Conservation (phyloP, 2,329 filamentous ascomycete genomes). For the Penicillium sclerotiorum region DNA sequence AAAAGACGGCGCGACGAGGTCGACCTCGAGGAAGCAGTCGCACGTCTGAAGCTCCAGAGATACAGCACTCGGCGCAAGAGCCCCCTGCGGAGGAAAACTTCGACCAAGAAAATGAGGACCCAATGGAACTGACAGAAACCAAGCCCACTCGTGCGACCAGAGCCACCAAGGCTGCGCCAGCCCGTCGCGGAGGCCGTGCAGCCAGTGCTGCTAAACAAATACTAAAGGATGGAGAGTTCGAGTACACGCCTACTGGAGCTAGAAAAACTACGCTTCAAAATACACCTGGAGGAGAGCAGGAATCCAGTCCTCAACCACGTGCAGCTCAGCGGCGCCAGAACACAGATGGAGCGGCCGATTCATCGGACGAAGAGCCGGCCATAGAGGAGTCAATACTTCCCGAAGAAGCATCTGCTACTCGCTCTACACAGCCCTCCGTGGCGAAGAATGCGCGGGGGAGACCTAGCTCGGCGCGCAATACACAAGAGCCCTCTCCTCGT, state of each 20-base stretch:
- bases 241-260: conserved; percentile 41
- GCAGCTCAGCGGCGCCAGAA: conserved; percentile 18
- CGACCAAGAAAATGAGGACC: conserved; percentile 23
- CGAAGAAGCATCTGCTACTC: conserved; percentile 26
- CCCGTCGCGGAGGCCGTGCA: conserved; percentile 28
- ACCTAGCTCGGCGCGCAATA: conserved; percentile 26
- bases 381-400: conserved; percentile 36
- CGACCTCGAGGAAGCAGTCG: conserved; percentile 36
- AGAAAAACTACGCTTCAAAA: conserved; percentile 24
- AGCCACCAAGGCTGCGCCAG: conserved; percentile 20
- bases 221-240: conserved; percentile 43
- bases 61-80: conserved; percentile 42
- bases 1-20: conserved; percentile 30
- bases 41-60: conserved; percentile 24
- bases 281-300: conserved; percentile 22
- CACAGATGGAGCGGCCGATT: conserved; percentile 21
- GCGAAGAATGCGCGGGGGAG: conserved; percentile 30
- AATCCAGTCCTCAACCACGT: conserved; percentile 22
- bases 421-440: conserved; percentile 35
- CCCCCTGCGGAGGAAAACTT: conserved; percentile 31
- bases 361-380: conserved; percentile 27
- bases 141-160: conserved; percentile 25
- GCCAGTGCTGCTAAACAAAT: conserved; percentile 30
- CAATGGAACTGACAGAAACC: conserved; percentile 24
- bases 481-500: conserved; percentile 40